These are phyloP conservation scores for Primulina huaijiensis DNA, from an alignment of 257 asterid genomes.

Conservation along the genomic window DNA sequence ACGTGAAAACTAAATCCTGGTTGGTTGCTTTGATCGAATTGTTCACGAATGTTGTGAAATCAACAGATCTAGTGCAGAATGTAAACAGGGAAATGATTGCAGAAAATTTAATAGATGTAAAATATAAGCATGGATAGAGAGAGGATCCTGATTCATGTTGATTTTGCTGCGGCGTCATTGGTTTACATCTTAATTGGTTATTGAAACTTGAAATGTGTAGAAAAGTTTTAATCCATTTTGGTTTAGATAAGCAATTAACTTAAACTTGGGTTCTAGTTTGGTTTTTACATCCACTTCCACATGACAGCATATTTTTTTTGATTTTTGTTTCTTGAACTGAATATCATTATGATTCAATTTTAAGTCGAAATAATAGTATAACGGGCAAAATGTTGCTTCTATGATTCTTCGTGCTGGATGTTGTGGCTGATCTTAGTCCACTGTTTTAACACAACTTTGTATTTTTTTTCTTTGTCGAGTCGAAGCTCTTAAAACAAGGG, in stretches of 20 bases:
- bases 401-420: neutral
- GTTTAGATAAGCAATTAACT: neutral
- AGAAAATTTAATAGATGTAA: too few relatives aligned
- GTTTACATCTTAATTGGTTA: neutral
- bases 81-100: neutral
- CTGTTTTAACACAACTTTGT: neutral
- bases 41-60: neutral
- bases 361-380: too few relatives aligned
- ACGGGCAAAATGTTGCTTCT: neutral
- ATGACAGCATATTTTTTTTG: neutral
- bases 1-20: neutral
- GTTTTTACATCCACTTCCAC: neutral
- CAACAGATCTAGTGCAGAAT: neutral
- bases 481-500: neutral
- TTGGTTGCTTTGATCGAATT: neutral
- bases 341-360: neutral
- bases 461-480: too few relatives aligned
- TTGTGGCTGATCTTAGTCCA: neutral
- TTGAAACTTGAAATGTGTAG: neutral
- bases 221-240: neutral
- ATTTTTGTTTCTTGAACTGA: constrained; percentile 12
- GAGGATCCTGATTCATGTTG: neutral
- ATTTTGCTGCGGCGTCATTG: neutral
- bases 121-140: too few relatives aligned
- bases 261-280: neutral